Percentiles rank a stretch among this genome's conserved stretches.
phyloP scores from a whole-genome alignment of 2,329 filamentous ascomycete genomes.

The Xenosphaeropsis pyriputrescens region DNA sequence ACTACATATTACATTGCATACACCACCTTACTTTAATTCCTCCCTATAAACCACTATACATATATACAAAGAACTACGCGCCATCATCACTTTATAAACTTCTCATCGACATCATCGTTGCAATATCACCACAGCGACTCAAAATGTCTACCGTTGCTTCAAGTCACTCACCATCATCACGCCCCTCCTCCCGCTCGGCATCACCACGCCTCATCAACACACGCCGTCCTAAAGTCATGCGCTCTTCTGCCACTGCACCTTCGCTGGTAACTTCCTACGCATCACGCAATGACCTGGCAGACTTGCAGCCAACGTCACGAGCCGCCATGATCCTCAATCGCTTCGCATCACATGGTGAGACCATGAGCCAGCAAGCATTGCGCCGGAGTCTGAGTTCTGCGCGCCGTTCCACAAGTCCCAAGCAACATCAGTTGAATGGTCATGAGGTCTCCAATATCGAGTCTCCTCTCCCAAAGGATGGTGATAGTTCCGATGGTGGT shows the following conservation, averaged over 20 bases:
- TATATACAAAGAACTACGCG: too few species aligned
- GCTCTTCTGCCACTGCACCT: constrained; percentile 40
- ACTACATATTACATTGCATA: too few species aligned
- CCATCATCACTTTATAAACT: too few species aligned
- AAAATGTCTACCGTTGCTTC: too few species aligned
- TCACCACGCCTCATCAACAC: constrained; percentile 23
- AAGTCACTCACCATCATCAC: too few species aligned
- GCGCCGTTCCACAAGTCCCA: neutral
- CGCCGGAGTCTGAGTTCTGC: neutral
- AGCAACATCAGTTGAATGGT: neutral
- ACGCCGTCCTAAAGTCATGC: constrained; percentile 36
- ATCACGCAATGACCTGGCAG: constrained; percentile 33
- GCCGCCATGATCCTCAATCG: constrained; percentile 39
- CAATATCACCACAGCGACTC: too few species aligned
- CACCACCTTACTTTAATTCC: too few species aligned
- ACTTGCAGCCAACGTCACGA: constrained; percentile 29
- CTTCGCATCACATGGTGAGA: constrained; percentile 31
- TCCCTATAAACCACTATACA: too few species aligned
- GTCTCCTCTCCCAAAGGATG: neutral
- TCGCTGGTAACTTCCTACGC: constrained; percentile 41
- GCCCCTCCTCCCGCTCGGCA: constrained; percentile 18
- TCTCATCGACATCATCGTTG: too few species aligned
- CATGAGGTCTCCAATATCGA: neutral
- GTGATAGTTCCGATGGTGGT: neutral
- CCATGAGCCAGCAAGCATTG: constrained; percentile 18